These are phyloP conservation scores for Microbotryum scabiosae DNA, from an alignment of 1,284 basidiomycete genomes.

Conservation along the genomic window DNA sequence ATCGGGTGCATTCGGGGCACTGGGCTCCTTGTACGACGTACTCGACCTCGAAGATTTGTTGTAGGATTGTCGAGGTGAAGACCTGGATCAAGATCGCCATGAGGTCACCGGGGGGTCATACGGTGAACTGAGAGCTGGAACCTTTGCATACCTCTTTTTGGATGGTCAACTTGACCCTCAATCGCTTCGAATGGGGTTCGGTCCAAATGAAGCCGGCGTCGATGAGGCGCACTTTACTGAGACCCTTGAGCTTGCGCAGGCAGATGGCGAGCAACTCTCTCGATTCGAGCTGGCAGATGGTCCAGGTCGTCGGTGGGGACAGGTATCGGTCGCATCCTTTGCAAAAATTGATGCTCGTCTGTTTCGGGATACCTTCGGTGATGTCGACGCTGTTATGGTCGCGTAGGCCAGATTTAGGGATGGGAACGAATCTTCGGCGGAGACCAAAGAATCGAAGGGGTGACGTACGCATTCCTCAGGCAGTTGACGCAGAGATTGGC, in stretches of 20 bases:
- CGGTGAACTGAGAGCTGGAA: background rate
- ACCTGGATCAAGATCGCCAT: constrained; percentile 48
- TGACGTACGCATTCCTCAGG: constrained; percentile 66
- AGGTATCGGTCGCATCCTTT: constrained; percentile 94
- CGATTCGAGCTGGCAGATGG: constrained; percentile 77
- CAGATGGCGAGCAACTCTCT: constrained; percentile 69
- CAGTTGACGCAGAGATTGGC: constrained; percentile 94
- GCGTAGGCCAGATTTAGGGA: background rate
- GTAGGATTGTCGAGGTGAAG: constrained; percentile 85
- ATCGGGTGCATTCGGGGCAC: constrained; percentile 83
- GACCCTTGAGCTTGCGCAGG: constrained; percentile 85
- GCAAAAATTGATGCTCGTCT: constrained; percentile 89
- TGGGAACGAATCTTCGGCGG: constrained; percentile 11
- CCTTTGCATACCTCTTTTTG: constrained; percentile 74
- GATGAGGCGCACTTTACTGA: constrained; percentile 88
- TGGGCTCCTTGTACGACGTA: constrained; percentile 93
- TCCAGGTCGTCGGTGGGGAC: constrained; percentile 83
- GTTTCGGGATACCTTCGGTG: constrained; percentile 96
- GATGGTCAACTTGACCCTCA: constrained; percentile 89
- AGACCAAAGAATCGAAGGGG: constrained; percentile 26
- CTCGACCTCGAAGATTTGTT: constrained; percentile 96
- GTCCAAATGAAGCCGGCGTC: constrained; percentile 99
- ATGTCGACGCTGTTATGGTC: constrained; percentile 66
- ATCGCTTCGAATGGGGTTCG: constrained; percentile 89
- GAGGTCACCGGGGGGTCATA: background rate